These are phyloP conservation scores for Sequoia sempervirens DNA, from an alignment of 75 land plant genomes.

Conservation along the genomic window DNA sequence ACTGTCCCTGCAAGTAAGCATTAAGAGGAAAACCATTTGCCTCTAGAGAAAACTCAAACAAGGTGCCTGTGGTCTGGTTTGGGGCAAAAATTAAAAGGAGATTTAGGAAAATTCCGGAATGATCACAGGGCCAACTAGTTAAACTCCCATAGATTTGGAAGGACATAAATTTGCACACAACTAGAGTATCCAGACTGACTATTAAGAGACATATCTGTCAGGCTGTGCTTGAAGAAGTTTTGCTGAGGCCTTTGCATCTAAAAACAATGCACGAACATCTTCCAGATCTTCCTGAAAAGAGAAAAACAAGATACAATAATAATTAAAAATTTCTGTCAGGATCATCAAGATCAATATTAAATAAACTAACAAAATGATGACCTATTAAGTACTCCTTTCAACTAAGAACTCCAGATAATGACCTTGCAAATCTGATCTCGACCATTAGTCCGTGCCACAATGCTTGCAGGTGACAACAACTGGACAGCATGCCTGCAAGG, in stretches of 20 bases:
- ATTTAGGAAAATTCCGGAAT: neutral
- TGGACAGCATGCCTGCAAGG: slow-evolving; percentile 86
- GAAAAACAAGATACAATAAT: slow-evolving; percentile 8
- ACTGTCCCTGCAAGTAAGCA: neutral
- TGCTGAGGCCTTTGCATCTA: slow-evolving; percentile 97
- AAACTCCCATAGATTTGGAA: neutral
- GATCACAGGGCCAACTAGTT: neutral
- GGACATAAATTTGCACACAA: neutral
- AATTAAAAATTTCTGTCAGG: neutral
- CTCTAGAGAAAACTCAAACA: neutral
- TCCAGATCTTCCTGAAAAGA: slow-evolving; percentile 73
- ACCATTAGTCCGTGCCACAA: slow-evolving; percentile 87
- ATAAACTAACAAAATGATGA: neutral
- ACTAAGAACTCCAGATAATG: neutral
- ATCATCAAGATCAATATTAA: neutral
- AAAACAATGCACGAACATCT: slow-evolving; percentile 61
- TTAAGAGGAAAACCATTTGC: neutral
- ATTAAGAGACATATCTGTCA: slow-evolving; percentile 81
- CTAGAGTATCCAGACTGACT: neutral
- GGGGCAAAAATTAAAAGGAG: neutral
- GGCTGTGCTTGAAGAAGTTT: slow-evolving; percentile 91
- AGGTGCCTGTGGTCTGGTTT: neutral
- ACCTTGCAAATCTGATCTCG: slow-evolving; percentile 93
- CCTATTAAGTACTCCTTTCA: neutral
- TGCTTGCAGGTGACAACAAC: slow-evolving; percentile 85